Percentiles rank a stretch among this genome's conserved stretches.
These are phyloP conservation scores for Keithomyces neogunnii DNA, from an alignment of 2,329 filamentous ascomycete species.

Conservation along the genomic window DNA sequence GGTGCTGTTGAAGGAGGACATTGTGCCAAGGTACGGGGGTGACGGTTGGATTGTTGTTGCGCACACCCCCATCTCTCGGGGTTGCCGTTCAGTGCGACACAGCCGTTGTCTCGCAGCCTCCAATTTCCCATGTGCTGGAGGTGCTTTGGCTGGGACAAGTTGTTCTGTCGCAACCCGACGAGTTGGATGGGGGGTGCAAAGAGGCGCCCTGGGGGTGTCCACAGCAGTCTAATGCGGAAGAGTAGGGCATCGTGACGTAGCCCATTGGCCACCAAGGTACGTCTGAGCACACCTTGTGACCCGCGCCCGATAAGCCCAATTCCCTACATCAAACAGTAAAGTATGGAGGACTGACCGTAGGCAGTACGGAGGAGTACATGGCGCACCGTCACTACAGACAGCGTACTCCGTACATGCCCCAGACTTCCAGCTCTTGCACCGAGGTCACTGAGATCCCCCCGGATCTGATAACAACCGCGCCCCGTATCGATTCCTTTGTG, in stretches of 20 bases:
- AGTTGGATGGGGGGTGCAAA: not conserved
- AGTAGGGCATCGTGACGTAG: not conserved
- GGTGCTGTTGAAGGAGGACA: not conserved
- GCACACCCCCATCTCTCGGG: conserved; percentile 1
- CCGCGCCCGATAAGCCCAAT: conserved; percentile 5
- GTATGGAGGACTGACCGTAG: no score
- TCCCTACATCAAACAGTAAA: no score
- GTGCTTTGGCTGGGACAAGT: not conserved
- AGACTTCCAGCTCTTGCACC: not conserved
- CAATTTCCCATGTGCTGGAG: not conserved
- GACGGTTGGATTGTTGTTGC: not conserved
- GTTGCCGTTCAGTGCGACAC: not conserved
- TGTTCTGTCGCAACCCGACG: not conserved
- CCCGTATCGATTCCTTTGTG: not conserved
- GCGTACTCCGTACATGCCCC: no score
- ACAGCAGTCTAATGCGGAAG: not conserved
- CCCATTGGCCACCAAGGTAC: not conserved
- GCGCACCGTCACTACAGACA: no score
- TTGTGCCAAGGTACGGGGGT: not conserved
- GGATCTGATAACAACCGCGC: no score
- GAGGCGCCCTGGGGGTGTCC: not conserved
- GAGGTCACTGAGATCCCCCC: not conserved
- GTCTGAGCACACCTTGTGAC: conserved; percentile 1
- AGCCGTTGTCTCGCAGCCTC: not conserved
- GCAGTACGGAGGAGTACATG: no score